These are phyloP conservation scores for Russula griseocarnosa DNA, from an alignment of 768 basidiomycete genomes.

Conservation along the genomic window DNA sequence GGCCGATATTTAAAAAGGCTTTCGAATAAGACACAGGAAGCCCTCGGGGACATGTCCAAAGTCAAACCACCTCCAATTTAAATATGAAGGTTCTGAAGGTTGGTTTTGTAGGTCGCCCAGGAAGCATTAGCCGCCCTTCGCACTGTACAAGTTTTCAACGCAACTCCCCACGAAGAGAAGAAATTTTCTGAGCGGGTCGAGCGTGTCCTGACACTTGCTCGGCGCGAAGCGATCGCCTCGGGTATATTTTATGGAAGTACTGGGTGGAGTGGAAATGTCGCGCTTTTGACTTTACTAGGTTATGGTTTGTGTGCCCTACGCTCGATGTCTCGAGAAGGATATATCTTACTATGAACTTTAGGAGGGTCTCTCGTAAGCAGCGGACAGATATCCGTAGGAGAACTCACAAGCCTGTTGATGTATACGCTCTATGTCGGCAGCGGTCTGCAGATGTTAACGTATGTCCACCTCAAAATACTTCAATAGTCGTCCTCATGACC, in stretches of 20 bases:
- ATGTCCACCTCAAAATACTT: conserved; percentile 31
- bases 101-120: conserved; percentile 62
- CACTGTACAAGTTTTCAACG: conserved; percentile 91
- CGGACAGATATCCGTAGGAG: conserved; percentile 87
- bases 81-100: neutral
- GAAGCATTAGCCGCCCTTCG: conserved; percentile 85
- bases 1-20: conserved; percentile 91
- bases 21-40: conserved; percentile 89
- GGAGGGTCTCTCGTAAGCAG: conserved; percentile 88
- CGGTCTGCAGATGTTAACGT: conserved; percentile 78
- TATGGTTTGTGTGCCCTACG: conserved; percentile 57
- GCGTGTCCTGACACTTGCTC: conserved; percentile 67
- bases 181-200: conserved; percentile 69
- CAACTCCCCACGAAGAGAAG: conserved; percentile 65
- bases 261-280: conserved; percentile 91
- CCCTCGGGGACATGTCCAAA: conserved; percentile 93
- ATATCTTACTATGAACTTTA: conserved; percentile 32
- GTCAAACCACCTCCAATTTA: conserved; percentile 18
- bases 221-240: conserved; percentile 84
- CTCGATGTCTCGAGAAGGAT: neutral
- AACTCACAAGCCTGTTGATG: conserved; percentile 81
- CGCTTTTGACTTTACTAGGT: conserved; percentile 80
- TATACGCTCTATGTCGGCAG: conserved; percentile 89
- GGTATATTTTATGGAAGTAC: conserved; percentile 92
- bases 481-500: neutral